phyloP scores from a whole-genome alignment of 2,329 filamentous ascomycete genomes.

The Colletotrichum eremochloae region DNA sequence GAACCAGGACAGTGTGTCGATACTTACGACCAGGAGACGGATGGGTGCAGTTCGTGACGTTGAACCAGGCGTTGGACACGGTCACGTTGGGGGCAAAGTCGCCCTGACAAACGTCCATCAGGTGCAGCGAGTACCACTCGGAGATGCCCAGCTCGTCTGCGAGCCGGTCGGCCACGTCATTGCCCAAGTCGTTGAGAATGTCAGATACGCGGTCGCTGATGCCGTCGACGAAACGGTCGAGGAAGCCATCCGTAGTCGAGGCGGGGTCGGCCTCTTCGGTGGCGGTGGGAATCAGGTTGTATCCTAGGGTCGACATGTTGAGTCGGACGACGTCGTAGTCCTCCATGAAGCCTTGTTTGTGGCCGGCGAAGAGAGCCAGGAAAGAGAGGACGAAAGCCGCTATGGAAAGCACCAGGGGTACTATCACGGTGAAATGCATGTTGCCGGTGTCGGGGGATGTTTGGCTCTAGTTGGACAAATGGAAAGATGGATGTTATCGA shows the following conservation, averaged over 20 bases:
- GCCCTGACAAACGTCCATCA: slow-evolving; percentile 63
- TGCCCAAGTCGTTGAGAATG: slow-evolving; percentile 56
- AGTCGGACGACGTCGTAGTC: slow-evolving; percentile 57
- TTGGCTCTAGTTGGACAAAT: slow-evolving; percentile 2
- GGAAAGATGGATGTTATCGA: neutral
- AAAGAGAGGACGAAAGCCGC: slow-evolving; percentile 56
- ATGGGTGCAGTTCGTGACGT: slow-evolving; percentile 60
- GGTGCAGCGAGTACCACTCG: slow-evolving; percentile 66
- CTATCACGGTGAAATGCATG: slow-evolving; percentile 49
- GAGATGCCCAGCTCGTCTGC: slow-evolving; percentile 60
- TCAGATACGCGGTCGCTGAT: slow-evolving; percentile 53
- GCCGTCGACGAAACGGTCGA: slow-evolving; percentile 47
- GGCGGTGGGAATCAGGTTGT: slow-evolving; percentile 47
- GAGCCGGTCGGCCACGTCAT: slow-evolving; percentile 56
- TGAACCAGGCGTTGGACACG: slow-evolving; percentile 52
- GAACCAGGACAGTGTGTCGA: neutral
- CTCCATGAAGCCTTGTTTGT: slow-evolving; percentile 58
- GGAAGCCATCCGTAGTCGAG: slow-evolving; percentile 45
- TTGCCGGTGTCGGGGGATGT: slow-evolving; percentile 13
- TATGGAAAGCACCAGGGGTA: slow-evolving; percentile 55
- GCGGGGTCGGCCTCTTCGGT: slow-evolving; percentile 31
- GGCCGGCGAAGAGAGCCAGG: slow-evolving; percentile 57
- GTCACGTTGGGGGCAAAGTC: slow-evolving; percentile 60
- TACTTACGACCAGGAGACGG: slow-evolving; percentile 55
- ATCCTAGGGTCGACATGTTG: slow-evolving; percentile 56